These are phyloP conservation scores for Carex arenaria DNA, from an alignment of 202 grass and related monocot species.

Conservation along the genomic window DNA sequence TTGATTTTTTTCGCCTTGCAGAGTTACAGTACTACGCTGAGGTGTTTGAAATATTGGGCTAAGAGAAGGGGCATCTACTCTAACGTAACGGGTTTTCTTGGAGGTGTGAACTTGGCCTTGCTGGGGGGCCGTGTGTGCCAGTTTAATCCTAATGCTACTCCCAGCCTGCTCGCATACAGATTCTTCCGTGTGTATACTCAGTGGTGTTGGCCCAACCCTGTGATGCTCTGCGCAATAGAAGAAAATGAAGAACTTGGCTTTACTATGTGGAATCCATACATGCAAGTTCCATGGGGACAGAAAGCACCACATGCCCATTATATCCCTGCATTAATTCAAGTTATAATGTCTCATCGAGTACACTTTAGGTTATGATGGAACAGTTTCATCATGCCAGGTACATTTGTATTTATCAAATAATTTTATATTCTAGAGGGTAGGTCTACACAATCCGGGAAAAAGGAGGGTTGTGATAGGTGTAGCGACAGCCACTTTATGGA, in stretches of 20 bases:
- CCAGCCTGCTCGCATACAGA: conserved; percentile 81
- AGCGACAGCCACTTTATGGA: too few relatives aligned
- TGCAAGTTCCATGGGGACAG: conserved; percentile 80
- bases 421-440: neutral
- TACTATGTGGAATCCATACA: conserved; percentile 86
- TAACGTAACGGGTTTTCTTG: conserved; percentile 97
- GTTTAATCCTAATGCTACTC: conserved; percentile 83
- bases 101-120: conserved; percentile 95
- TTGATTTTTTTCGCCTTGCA: conserved; percentile 29
- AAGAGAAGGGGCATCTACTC: conserved; percentile 90
- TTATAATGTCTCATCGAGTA: conserved; percentile 96
- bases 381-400: conserved; percentile 85
- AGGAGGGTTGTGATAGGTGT: too few relatives aligned
- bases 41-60: conserved; percentile 94
- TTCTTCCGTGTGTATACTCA: conserved; percentile 94
- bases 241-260: conserved; percentile 79
- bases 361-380: conserved; percentile 78
- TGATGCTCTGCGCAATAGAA: conserved; percentile 88
- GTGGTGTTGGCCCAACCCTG: conserved; percentile 89
- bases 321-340: conserved; percentile 99
- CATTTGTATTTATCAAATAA: conserved; percentile 1
- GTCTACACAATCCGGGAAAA: neutral
- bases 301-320: conserved; percentile 92
- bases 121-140: conserved; percentile 84
- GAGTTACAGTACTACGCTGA: conserved; percentile 70